Evolutionary conservation across 2,329 filamentous ascomycete species (phyloP).

Genomic region (Penicillium hesseltinei): DNA sequence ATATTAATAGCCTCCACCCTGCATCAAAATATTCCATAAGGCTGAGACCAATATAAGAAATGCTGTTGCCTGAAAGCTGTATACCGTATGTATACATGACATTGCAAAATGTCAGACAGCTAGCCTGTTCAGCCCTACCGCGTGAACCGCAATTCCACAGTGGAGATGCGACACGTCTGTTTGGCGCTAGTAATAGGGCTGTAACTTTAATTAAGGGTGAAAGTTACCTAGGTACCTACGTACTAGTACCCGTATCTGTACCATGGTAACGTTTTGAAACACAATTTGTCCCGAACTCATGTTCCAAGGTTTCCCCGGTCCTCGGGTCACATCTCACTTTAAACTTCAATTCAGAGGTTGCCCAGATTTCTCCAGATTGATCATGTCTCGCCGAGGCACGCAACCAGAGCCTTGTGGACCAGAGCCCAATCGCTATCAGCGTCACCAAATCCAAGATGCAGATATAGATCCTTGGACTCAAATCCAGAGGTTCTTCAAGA

Average conservation of each 20-base stretch:
- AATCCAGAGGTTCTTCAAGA: not conserved
- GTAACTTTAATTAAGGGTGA: conserved; percentile 1
- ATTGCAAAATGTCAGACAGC: not conserved
- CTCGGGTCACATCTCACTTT: conserved; percentile 2
- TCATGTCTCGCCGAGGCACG: not conserved
- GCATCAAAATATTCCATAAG: not conserved
- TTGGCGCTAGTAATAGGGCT: conserved; percentile 13
- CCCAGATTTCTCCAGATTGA: not conserved
- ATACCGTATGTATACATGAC: not conserved
- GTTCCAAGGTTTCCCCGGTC: not conserved
- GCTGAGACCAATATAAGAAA: not conserved
- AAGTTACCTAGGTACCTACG: not conserved
- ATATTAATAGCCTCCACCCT: not conserved
- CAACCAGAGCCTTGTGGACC: not conserved
- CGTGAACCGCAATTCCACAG: not conserved
- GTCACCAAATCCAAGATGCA: not conserved
- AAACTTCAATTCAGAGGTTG: not conserved
- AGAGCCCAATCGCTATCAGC: not conserved
- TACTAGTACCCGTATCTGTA: not conserved
- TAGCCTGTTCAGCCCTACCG: conserved; percentile 9
- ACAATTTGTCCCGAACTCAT: not conserved
- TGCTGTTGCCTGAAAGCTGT: conserved; percentile 5
- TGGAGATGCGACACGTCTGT: not conserved
- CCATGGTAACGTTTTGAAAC: not conserved
- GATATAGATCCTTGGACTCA: not conserved